phyloP scores from a whole-genome alignment of 2,329 filamentous ascomycete genomes.

The Dactylonectria macrodidyma region DNA sequence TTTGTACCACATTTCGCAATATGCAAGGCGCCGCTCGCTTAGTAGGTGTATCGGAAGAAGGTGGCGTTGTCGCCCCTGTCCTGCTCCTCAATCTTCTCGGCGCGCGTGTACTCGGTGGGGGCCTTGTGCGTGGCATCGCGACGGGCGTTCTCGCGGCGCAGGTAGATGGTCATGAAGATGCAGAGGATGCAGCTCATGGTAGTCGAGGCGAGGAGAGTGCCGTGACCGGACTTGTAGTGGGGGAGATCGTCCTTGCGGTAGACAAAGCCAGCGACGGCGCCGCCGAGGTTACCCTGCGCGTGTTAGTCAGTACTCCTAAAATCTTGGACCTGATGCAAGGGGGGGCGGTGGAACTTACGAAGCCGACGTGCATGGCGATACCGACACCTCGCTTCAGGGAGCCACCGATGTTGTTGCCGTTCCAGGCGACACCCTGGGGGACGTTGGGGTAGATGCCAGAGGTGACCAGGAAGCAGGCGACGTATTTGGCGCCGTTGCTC shows the following conservation, averaged over 20 bases:
- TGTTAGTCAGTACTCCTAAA: constrained; percentile 35
- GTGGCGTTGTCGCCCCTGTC: constrained; percentile 71
- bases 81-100: constrained; percentile 67
- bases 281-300: constrained; percentile 54
- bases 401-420: constrained; percentile 71
- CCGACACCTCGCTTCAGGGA: constrained; percentile 69
- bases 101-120: constrained; percentile 65
- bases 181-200: constrained; percentile 66
- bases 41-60: constrained; percentile 69
- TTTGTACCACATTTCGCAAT: constrained; percentile 31
- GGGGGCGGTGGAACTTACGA: constrained; percentile 44
- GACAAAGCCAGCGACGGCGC: constrained; percentile 53
- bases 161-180: constrained; percentile 70
- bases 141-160: constrained; percentile 69
- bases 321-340: background rate
- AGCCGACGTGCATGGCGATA: constrained; percentile 69
- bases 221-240: constrained; percentile 72
- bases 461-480: constrained; percentile 61
- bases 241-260: constrained; percentile 61
- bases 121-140: constrained; percentile 65
- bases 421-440: constrained; percentile 71
- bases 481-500: constrained; percentile 61
- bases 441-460: constrained; percentile 66
- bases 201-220: constrained; percentile 69
- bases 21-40: constrained; percentile 42